Conservation (phyloP, 768 basidiomycete genomes). For the Amanita rubescens region DNA sequence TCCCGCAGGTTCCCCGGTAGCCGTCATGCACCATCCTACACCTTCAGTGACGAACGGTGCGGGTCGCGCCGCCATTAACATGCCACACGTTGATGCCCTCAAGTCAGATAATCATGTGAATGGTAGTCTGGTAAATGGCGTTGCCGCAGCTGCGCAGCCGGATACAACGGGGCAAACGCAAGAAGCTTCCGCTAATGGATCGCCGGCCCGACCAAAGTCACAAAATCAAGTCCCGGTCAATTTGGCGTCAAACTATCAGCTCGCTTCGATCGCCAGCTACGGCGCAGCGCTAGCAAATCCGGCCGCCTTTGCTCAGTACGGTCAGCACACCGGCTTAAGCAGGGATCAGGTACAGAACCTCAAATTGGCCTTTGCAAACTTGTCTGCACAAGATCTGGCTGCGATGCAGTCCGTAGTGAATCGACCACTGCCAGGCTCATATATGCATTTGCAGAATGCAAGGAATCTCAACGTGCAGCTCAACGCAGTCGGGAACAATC, state of each 20-base stretch:
- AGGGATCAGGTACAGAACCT: slow-evolving; percentile 54
- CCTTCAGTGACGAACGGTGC: slow-evolving; percentile 30
- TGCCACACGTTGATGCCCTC: slow-evolving; percentile 38
- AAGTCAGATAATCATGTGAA: slow-evolving; percentile 22
- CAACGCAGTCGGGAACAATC: slow-evolving; percentile 22
- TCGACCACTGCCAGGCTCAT: slow-evolving; percentile 26
- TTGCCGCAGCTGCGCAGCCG: slow-evolving; percentile 17
- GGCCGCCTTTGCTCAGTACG: slow-evolving; percentile 25
- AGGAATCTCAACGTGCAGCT: slow-evolving; percentile 34
- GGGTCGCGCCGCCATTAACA: slow-evolving; percentile 35
- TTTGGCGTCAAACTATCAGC: slow-evolving; percentile 39
- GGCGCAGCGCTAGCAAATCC: slow-evolving; percentile 30
- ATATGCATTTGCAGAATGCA: slow-evolving; percentile 32
- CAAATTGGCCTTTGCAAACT: slow-evolving; percentile 46
- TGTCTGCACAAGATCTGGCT: slow-evolving; percentile 32
- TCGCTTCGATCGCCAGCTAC: slow-evolving; percentile 30
- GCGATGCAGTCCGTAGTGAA: slow-evolving; percentile 26
- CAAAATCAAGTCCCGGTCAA: slow-evolving; percentile 33
- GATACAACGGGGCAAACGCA: slow-evolving; percentile 14
- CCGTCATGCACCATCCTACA: slow-evolving; percentile 22
- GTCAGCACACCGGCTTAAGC: slow-evolving; percentile 35
- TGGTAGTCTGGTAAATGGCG: slow-evolving; percentile 22
- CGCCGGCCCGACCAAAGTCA: slow-evolving; percentile 35
- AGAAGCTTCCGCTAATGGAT: slow-evolving; percentile 15
- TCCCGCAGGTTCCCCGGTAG: slow-evolving; percentile 16